These are phyloP conservation scores for Rhodofomes roseus DNA, from an alignment of 1,284 basidiomycete species.

Conservation along the genomic window DNA sequence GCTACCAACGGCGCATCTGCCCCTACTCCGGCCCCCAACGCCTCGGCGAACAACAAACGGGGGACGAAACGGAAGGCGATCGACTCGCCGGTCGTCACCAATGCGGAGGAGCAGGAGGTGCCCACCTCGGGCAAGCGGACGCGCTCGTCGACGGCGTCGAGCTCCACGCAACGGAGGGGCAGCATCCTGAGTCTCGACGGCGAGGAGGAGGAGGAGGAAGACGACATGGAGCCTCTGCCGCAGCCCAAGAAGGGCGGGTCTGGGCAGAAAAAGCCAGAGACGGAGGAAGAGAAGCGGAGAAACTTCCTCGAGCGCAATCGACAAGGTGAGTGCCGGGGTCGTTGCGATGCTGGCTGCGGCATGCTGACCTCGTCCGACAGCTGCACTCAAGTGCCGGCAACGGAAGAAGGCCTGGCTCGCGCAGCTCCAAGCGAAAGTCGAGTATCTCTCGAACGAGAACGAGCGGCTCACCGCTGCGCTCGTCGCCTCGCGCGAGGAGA, in stretches of 20 bases:
- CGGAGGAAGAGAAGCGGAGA: slow-evolving; percentile 91
- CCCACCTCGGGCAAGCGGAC: slow-evolving; percentile 41
- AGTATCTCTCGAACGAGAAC: slow-evolving; percentile 88
- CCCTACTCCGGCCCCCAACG: slow-evolving; percentile 9
- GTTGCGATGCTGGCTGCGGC: slow-evolving; percentile 6
- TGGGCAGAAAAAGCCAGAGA: slow-evolving; percentile 73
- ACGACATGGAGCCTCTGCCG: slow-evolving; percentile 31
- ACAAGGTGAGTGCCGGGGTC: slow-evolving; percentile 58
- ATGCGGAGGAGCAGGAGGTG: slow-evolving; percentile 30
- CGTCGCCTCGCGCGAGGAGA: slow-evolving; percentile 76
- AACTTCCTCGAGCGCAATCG: slow-evolving; percentile 94
- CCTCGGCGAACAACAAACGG: slow-evolving; percentile 39
- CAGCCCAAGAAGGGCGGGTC: slow-evolving; percentile 23
- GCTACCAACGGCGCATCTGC: slow-evolving; percentile 43
- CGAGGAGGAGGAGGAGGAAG: slow-evolving; percentile 48
- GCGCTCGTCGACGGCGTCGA: slow-evolving; percentile 31
- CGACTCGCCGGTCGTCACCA: slow-evolving; percentile 32
- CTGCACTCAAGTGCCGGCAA: slow-evolving; percentile 97
- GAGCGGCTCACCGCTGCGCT: slow-evolving; percentile 82
- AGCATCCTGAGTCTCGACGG: slow-evolving; percentile 29
- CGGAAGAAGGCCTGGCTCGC: slow-evolving; percentile 98
- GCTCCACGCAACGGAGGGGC: slow-evolving; percentile 12
- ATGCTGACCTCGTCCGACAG: slow-evolving; percentile 39
- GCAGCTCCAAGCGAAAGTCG: slow-evolving; percentile 91
- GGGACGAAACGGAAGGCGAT: slow-evolving; percentile 67